A percentile compares a stretch with the other conserved stretches of the same genome.
phyloP scores from a whole-genome alignment of 2,329 filamentous ascomycete species.

The Botrytis elliptica region DNA sequence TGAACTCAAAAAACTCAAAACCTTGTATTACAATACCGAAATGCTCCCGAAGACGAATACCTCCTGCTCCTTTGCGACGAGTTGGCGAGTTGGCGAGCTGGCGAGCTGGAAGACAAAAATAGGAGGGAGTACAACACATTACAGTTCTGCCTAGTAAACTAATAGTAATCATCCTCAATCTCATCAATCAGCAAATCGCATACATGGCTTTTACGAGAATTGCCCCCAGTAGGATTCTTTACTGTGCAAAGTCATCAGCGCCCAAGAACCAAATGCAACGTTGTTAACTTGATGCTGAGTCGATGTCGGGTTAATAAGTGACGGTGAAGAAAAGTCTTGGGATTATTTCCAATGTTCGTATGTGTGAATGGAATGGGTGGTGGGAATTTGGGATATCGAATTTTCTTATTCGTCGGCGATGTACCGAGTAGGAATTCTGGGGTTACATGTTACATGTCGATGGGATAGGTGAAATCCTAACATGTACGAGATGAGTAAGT shows the following conservation, averaged over 20 bases:
- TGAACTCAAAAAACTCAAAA: not conserved
- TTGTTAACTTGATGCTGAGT: slow-evolving; percentile 8
- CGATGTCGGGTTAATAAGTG: not conserved
- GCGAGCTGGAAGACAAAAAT: not conserved
- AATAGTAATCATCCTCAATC: not conserved
- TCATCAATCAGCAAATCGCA: slow-evolving; percentile 9
- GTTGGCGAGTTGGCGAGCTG: not conserved
- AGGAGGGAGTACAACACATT: not conserved
- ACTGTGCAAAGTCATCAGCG: not conserved
- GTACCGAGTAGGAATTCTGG: not conserved
- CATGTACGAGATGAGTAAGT: not conserved
- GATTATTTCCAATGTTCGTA: not conserved
- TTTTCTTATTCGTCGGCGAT: slow-evolving; percentile 10
- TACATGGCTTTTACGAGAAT: not conserved
- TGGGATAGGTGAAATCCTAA: not conserved
- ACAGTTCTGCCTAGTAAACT: slow-evolving; percentile 1
- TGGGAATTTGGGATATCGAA: not conserved
- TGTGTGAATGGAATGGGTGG: not conserved
- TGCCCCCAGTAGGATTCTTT: not conserved
- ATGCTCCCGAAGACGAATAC: not conserved
- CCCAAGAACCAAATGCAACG: slow-evolving; percentile 10
- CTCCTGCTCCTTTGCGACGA: not conserved
- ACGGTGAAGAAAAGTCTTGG: slow-evolving; percentile 10
- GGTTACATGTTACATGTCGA: not conserved
- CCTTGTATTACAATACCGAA: not conserved